A percentile compares a stretch with the other conserved stretches of the same genome.
Evolutionary conservation across 2,329 filamentous ascomycete genomes (phyloP).

Genomic region (Neonectria faginata): DNA sequence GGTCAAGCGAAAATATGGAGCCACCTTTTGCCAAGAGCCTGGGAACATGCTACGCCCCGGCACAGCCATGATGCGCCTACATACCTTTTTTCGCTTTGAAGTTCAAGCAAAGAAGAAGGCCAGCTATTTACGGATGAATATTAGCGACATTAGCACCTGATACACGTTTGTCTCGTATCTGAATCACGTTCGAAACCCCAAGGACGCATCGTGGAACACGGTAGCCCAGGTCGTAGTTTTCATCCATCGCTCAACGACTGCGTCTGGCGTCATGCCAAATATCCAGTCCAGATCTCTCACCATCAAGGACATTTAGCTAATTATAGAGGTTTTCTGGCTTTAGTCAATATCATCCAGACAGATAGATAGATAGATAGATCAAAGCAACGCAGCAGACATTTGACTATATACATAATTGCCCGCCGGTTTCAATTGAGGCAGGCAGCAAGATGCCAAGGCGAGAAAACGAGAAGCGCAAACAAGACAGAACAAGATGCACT

Average conservation of each 20-base stretch:
- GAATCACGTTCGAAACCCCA: neutral
- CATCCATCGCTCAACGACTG: neutral
- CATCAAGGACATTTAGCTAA: neutral
- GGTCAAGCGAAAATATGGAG: neutral
- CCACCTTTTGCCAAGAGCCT: neutral
- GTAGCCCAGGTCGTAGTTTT: neutral
- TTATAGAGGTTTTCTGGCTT: too few relatives aligned
- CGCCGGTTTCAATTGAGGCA: slow-evolving; percentile 51
- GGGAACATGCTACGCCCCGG: neutral
- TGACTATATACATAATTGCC: slow-evolving; percentile 45
- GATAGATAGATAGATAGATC: too few relatives aligned
- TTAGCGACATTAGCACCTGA: neutral
- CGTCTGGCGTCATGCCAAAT: neutral
- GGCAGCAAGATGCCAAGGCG: slow-evolving; percentile 41
- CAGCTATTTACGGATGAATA: neutral
- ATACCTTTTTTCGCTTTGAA: neutral
- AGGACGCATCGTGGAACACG: neutral
- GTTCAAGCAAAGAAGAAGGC: neutral
- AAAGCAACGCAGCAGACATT: too few relatives aligned
- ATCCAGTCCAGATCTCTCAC: neutral
- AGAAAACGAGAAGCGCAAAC: slow-evolving; percentile 43
- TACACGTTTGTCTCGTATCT: neutral
- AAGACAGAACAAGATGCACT: slow-evolving; percentile 50
- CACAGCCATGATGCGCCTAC: neutral
- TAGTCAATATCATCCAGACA: too few relatives aligned